Evolutionary conservation across 2,329 filamentous ascomycete genomes (phyloP).

Genomic region (Phyllosticta citribraziliensis): DNA sequence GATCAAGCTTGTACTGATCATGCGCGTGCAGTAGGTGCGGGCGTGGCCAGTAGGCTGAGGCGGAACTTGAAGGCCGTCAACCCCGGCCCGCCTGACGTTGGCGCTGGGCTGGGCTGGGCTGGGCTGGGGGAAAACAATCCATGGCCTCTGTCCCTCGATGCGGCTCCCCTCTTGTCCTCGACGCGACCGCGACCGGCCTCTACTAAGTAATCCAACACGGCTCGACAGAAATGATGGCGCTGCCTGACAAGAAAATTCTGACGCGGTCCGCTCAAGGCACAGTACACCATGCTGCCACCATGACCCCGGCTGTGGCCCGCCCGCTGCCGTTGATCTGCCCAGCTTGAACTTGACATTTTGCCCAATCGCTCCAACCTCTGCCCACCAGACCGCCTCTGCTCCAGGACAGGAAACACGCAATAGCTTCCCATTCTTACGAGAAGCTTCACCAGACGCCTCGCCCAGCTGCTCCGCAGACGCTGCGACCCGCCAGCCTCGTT

Average conservation of each 20-base stretch:
- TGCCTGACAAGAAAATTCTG: not conserved
- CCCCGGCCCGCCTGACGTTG: not conserved
- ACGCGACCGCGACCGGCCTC: not conserved
- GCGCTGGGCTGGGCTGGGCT: not conserved
- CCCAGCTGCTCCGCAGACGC: conserved; percentile 1
- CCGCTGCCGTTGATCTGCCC: not conserved
- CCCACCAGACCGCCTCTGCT: not conserved
- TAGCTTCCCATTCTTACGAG: not conserved
- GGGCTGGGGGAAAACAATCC: not conserved
- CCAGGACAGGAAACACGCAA: not conserved
- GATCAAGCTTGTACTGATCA: not conserved
- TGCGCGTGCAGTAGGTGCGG: not conserved
- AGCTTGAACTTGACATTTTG: not conserved
- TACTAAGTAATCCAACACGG: not conserved
- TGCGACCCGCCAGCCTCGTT: conserved; percentile 3
- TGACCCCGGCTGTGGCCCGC: not conserved
- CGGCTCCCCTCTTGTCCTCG: not conserved
- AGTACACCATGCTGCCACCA: not conserved
- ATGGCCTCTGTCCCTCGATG: not conserved
- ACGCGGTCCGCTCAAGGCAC: not conserved
- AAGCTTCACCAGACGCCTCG: not conserved
- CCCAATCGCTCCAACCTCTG: not conserved
- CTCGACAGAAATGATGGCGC: not conserved
- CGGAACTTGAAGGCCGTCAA: not conserved
- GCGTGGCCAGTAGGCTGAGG: not conserved